Evolutionary conservation across 306 rosid species (phyloP).

Genomic region (Cicer chorassanicum): DNA sequence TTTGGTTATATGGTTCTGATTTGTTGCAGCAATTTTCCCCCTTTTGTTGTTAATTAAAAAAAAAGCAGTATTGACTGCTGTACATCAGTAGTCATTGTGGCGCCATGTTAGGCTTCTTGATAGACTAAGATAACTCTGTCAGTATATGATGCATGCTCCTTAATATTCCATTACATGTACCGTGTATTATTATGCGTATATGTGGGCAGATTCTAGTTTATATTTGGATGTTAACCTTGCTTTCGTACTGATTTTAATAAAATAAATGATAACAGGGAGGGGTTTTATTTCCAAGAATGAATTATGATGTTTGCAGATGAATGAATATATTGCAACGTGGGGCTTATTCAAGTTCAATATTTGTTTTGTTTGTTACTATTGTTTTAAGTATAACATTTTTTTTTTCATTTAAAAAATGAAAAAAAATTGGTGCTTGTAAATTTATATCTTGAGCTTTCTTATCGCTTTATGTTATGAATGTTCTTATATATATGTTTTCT

Average conservation of each 20-base stretch:
- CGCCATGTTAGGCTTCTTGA: slow-evolving; percentile 12
- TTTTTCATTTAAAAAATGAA: background rate
- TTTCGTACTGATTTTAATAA: background rate
- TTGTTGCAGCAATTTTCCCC: slow-evolving; percentile 17
- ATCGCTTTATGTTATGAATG: slow-evolving; percentile 39
- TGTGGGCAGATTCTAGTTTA: background rate
- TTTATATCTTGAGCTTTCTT: slow-evolving; percentile 27
- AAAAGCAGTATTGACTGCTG: slow-evolving; percentile 20
- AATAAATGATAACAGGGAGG: slow-evolving; percentile 3
- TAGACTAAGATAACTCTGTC: slow-evolving; percentile 22
- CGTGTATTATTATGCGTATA: slow-evolving; percentile 10
- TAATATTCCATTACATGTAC: background rate
- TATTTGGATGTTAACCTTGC: slow-evolving; percentile 17
- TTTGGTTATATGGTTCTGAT: slow-evolving; percentile 42
- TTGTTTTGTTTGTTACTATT: slow-evolving; percentile 10
- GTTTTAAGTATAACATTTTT: slow-evolving; percentile 1
- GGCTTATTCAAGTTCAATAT: slow-evolving; percentile 13
- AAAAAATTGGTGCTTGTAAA: slow-evolving; percentile 11
- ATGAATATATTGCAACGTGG: slow-evolving; percentile 1
- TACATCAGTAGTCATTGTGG: slow-evolving; percentile 14
- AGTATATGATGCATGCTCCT: slow-evolving; percentile 17
- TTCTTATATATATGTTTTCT: slow-evolving; percentile 45
- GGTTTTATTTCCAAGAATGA: background rate
- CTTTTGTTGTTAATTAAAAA: background rate
- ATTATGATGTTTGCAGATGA: slow-evolving; percentile 21